Evolutionary conservation across 345 rosid genomes (phyloP), one percentile per base, ranked within the genome.

Genomic region (Salix suchowensis): DNA sequence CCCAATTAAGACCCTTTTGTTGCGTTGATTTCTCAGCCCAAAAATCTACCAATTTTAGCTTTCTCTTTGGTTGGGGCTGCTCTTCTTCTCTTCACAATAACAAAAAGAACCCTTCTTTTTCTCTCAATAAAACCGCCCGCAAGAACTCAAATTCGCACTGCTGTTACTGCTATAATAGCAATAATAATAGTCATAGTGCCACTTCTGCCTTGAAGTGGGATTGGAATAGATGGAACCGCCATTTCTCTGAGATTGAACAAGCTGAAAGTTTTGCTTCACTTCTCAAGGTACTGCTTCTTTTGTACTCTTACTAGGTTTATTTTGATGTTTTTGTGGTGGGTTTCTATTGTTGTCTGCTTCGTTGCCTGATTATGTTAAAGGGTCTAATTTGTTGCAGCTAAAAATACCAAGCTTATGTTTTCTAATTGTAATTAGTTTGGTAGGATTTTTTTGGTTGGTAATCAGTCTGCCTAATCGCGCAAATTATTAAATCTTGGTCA

Each of bases 201-300:
- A 68, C 62, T 55, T 88, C 92, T 46, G 84, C 83, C 64, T 82
- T 80, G 76, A 89, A 87, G 64, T 95, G 97, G 97, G 97, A 91
- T 84, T 95, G 97, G 98, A 84, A 74, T 86, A 84, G 93, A 40
- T 95, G 98, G 98, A 88, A 74, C 68, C 96, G 93, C 62, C 95
- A 93, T 79, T 93, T 95, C 85, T 79, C 90, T 64, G 97, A 90
- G 77, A 81, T 91, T 73, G 97, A 93, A 54, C 90, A 93, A 76
- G 85, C 91, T 76, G 97, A 95, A 81, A 86, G 86, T 82, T 85
- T 79, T 39, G 90, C 93, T 54, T 93, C 98, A 69, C 90, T 87
- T 54, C 96, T 95, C 79, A 93, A 89, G 94, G 97, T 93, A 24
- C 76, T 54, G 24, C 76, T 54, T 54, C 66, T 67, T 30, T 70